These are phyloP conservation scores for Conoideocrella luteorostrata DNA, from an alignment of 2,329 filamentous ascomycete genomes.

Conservation along the genomic window DNA sequence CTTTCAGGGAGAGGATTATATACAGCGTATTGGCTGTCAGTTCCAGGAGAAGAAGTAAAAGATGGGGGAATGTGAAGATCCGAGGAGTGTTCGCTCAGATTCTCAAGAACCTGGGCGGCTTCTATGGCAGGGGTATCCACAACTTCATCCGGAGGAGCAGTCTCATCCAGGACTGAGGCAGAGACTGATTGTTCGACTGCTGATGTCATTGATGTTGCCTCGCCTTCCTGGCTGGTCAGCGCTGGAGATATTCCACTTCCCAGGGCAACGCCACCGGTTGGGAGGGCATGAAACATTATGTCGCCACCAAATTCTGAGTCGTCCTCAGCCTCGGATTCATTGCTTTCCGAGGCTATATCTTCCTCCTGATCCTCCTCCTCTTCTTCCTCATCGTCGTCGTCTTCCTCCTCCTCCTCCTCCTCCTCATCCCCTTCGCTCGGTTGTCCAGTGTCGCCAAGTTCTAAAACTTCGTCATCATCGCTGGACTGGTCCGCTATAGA, in stretches of 20 bases:
- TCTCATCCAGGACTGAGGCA: neutral
- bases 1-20: neutral
- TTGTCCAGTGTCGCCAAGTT: constrained; percentile 15
- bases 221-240: neutral
- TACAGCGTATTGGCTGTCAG: neutral
- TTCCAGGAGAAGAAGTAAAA: too few relatives aligned
- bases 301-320: too few relatives aligned
- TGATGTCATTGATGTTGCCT: neutral
- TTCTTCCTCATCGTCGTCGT: constrained; percentile 14
- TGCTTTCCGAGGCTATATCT: neutral
- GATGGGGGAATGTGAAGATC: too few relatives aligned
- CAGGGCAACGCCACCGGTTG: neutral
- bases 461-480: constrained; percentile 5
- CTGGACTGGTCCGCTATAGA: neutral
- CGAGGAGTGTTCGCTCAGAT: too few relatives aligned
- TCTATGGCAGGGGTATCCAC: neutral
- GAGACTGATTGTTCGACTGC: neutral
- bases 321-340: too few relatives aligned
- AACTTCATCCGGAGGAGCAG: neutral
- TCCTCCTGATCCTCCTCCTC: constrained; percentile 9
- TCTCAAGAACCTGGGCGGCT: neutral
- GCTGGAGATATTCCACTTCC: neutral
- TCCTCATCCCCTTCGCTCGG: constrained; percentile 14
- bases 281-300: neutral
- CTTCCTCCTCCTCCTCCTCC: constrained; percentile 12